These are phyloP conservation scores for Colletotrichum truncatum DNA, from an alignment of 2,329 filamentous ascomycete genomes.

Conservation along the genomic window DNA sequence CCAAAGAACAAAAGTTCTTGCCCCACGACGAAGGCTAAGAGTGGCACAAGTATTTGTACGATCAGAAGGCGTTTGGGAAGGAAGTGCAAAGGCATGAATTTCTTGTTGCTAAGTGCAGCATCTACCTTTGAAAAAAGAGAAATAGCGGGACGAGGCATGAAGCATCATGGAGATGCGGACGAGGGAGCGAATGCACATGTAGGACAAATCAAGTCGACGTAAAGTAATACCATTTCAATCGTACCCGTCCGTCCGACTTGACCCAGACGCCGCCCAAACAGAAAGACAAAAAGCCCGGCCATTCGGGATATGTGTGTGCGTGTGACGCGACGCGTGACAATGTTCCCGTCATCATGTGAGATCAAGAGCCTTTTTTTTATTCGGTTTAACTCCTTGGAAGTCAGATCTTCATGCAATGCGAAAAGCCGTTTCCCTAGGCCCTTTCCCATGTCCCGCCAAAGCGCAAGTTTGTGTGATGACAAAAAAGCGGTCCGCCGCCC, in stretches of 20 bases:
- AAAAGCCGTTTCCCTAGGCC: slow-evolving; percentile 28
- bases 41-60: background rate
- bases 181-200: background rate
- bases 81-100: no score
- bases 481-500: slow-evolving; percentile 29
- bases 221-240: slow-evolving; percentile 25
- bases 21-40: background rate
- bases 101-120: no score
- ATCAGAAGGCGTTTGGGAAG: background rate
- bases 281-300: background rate
- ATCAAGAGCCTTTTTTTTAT: slow-evolving; percentile 34
- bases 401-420: slow-evolving; percentile 33
- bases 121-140: background rate
- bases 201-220: background rate
- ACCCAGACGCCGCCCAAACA: slow-evolving; percentile 15
- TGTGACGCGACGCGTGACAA: background rate
- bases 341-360: slow-evolving; percentile 6
- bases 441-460: slow-evolving; percentile 30
- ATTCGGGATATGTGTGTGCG: background rate
- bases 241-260: slow-evolving; percentile 4
- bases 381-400: slow-evolving; percentile 31
- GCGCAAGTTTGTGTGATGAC: slow-evolving; percentile 26
- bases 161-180: background rate
- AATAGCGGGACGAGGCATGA: no score
- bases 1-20: no score